Conservation (phyloP, 345 rosid genomes). For the Anastatica hierochuntica region DNA sequence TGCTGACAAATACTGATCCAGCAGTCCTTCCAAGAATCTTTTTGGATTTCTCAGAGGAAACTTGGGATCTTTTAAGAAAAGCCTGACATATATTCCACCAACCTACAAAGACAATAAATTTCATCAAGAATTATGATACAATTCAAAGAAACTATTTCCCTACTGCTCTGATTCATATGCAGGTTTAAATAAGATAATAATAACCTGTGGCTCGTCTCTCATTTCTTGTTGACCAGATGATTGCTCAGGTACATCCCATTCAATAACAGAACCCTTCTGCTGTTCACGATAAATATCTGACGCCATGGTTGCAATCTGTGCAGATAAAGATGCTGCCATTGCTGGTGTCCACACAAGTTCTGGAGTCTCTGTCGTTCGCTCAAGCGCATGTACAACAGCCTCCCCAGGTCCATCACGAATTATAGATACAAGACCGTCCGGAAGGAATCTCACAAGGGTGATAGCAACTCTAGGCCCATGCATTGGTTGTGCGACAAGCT, state of each 20-base stretch:
- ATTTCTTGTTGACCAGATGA: slow-evolving; percentile 80
- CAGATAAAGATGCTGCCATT: slow-evolving; percentile 95
- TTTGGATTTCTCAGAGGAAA: slow-evolving; percentile 96
- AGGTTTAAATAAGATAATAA: not conserved
- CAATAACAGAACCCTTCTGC: slow-evolving; percentile 83
- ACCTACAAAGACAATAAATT: slow-evolving; percentile 48
- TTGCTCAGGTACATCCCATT: slow-evolving; percentile 99
- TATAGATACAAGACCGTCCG: slow-evolving; percentile 89
- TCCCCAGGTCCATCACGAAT: slow-evolving; percentile 99
- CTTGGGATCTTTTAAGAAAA: slow-evolving; percentile 92
- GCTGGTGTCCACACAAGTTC: slow-evolving; percentile 99
- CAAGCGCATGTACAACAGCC: slow-evolving; percentile 84
- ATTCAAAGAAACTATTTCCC: not conserved
- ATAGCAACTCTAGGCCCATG: slow-evolving; percentile 99
- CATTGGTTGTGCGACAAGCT: slow-evolving; percentile 97
- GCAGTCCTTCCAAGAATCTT: slow-evolving; percentile 90
- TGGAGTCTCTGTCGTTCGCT: slow-evolving; percentile 91
- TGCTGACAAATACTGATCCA: slow-evolving; percentile 90
- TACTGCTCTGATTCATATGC: not conserved
- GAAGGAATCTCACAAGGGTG: slow-evolving; percentile 92
- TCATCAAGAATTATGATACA: slow-evolving; percentile 5
- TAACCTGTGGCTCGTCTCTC: slow-evolving; percentile 92
- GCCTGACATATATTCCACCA: slow-evolving; percentile 89
- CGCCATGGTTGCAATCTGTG: slow-evolving; percentile 91
- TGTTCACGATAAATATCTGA: slow-evolving; percentile 87